Evolutionary conservation across 345 rosid species (phyloP).

Genomic region (Cardiospermum halicacabum): DNA sequence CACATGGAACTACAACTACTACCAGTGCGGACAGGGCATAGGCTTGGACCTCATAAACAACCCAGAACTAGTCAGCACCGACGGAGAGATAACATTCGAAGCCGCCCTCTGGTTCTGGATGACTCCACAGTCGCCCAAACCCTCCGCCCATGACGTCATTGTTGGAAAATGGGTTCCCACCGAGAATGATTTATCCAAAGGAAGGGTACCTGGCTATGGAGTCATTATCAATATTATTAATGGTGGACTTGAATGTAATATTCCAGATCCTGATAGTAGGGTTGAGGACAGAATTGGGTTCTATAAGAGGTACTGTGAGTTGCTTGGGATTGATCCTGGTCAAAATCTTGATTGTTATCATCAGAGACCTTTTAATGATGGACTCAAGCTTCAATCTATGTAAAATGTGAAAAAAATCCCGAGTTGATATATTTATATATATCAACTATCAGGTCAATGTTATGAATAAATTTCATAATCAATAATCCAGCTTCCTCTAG

Average conservation of each 20-base stretch:
- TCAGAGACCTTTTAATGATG: constrained; percentile 33
- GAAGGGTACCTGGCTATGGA: constrained; percentile 50
- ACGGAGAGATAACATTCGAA: constrained; percentile 49
- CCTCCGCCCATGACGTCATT: constrained; percentile 60
- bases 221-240: constrained; percentile 57
- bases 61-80: constrained; percentile 48
- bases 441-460: not conserved
- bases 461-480: not conserved
- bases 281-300: constrained; percentile 54
- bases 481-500: not conserved
- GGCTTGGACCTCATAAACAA: constrained; percentile 50
- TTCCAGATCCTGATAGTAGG: constrained; percentile 27
- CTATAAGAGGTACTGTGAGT: constrained; percentile 52
- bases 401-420: too few species aligned
- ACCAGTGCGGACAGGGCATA: constrained; percentile 48
- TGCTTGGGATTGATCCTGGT: constrained; percentile 46
- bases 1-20: constrained; percentile 67
- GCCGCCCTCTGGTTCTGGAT: constrained; percentile 76
- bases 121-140: constrained; percentile 54
- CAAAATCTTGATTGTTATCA: constrained; percentile 53
- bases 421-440: not conserved
- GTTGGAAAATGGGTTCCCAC: constrained; percentile 39
- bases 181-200: constrained; percentile 28
- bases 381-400: constrained; percentile 17
- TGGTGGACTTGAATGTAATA: constrained; percentile 60